phyloP scores from a whole-genome alignment of 148 eudicot genomes.

The Pouteria glomerata region DNA sequence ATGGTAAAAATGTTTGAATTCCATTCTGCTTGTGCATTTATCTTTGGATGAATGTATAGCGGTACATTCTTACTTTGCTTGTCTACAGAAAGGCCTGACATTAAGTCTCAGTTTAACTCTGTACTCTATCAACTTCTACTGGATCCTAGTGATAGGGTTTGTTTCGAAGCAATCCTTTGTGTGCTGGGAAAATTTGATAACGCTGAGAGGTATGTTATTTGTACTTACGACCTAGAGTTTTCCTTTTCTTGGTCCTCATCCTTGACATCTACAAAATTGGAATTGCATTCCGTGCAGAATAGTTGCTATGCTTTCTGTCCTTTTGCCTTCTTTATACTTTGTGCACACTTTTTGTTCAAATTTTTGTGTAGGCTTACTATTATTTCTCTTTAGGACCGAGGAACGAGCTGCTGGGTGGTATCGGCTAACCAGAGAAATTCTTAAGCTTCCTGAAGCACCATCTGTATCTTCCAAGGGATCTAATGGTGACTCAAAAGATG shows the following conservation, averaged over 20 bases:
- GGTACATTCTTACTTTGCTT: conserved; percentile 11
- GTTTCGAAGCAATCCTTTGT: conserved; percentile 94
- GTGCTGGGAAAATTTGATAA: conserved; percentile 87
- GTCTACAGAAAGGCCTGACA: conserved; percentile 86
- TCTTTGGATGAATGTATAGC: conserved; percentile 13
- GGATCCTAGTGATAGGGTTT: conserved; percentile 99
- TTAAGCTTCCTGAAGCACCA: conserved; percentile 94
- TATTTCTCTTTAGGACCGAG: conserved; percentile 50
- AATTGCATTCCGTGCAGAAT: conserved; percentile 1
- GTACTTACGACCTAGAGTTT: background rate
- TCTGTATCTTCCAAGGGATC: conserved; percentile 61
- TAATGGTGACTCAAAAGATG: conserved; percentile 57
- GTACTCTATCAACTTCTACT: conserved; percentile 92
- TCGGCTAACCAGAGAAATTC: conserved; percentile 85
- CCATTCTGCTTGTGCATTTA: background rate
- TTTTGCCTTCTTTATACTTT: background rate
- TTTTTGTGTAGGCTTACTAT: conserved; percentile 11
- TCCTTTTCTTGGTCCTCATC: background rate
- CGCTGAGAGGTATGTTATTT: conserved; percentile 64
- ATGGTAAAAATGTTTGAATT: conserved; percentile 50
- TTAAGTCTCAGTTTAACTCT: conserved; percentile 78
- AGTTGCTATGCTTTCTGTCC: background rate
- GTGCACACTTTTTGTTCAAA: background rate
- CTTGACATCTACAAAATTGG: background rate
- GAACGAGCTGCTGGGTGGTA: conserved; percentile 99